Evolutionary conservation across 2,329 filamentous ascomycete species (phyloP).

Genomic region (Raffaelea albimanens): DNA sequence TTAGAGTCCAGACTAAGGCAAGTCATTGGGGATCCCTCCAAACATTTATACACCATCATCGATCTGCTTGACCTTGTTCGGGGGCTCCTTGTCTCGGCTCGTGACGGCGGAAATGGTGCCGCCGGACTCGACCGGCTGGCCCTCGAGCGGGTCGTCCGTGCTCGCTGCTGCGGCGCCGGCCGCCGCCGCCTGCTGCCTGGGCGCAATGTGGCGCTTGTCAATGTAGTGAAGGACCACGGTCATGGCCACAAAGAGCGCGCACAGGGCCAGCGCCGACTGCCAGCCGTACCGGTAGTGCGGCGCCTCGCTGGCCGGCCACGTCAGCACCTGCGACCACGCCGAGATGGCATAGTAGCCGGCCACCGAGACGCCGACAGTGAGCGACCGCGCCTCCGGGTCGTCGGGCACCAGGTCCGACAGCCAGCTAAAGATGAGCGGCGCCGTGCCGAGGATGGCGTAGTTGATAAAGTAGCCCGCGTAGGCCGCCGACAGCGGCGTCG

Average conservation of each 20-base stretch:
- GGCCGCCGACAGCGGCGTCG: constrained; percentile 32
- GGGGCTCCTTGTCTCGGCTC: no score
- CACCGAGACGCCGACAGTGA: constrained; percentile 3
- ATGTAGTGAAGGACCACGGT: constrained; percentile 1
- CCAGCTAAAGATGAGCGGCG: constrained; percentile 43
- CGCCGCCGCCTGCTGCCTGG: background rate
- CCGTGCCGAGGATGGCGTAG: constrained; percentile 36
- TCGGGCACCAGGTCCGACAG: constrained; percentile 30
- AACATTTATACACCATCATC: no score
- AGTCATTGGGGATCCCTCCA: no score
- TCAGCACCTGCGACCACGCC: constrained; percentile 4
- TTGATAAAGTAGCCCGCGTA: constrained; percentile 44
- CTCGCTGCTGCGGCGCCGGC: background rate
- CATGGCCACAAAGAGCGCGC: constrained; percentile 1
- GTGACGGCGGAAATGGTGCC: no score
- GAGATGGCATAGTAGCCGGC: constrained; percentile 5
- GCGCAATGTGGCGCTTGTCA: background rate
- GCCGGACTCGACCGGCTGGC: no score
- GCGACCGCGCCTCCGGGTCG: constrained; percentile 2
- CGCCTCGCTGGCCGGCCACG: constrained; percentile 3
- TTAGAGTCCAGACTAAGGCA: no score
- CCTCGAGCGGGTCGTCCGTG: background rate
- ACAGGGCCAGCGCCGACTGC: constrained; percentile 1
- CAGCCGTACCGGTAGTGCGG: constrained; percentile 3
- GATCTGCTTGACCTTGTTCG: no score